Conservation (phyloP, 441 rosid genomes). For the Populus trichocarpa region DNA sequence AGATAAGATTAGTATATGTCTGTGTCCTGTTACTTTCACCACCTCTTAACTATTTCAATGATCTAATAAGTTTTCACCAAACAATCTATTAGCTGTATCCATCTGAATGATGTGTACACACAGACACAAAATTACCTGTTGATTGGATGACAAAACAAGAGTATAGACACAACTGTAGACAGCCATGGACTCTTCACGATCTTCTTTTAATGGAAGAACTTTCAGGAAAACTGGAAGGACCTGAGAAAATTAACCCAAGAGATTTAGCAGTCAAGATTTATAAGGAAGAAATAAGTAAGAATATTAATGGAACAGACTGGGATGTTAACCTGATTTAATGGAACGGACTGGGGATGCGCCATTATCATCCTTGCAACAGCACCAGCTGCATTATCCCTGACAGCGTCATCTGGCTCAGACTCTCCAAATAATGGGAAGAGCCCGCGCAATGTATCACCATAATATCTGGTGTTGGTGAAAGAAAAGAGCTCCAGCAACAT, state of each 20-base stretch:
- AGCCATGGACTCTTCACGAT: conserved; percentile 91
- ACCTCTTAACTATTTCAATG: background rate
- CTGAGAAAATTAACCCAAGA: conserved; percentile 34
- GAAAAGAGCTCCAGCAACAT: conserved; percentile 24
- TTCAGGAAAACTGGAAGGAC: conserved; percentile 90
- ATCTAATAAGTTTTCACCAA: background rate
- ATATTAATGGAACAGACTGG: conserved; percentile 11
- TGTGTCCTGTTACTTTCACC: background rate
- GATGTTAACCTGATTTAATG: conserved; percentile 73
- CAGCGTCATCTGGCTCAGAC: conserved; percentile 89
- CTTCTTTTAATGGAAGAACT: conserved; percentile 94
- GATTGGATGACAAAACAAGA: conserved; percentile 79
- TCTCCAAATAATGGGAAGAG: conserved; percentile 90
- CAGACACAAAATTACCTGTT: conserved; percentile 50
- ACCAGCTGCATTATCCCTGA: conserved; percentile 98
- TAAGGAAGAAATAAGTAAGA: background rate
- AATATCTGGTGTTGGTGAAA: conserved; percentile 56
- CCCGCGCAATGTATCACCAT: conserved; percentile 65
- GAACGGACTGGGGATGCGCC: conserved; percentile 81
- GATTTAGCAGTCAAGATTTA: background rate
- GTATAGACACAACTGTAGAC: conserved; percentile 81
- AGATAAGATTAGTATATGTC: background rate
- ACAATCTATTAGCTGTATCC: background rate
- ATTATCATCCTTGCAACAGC: conserved; percentile 98
- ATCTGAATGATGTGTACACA: background rate